phyloP scores from a whole-genome alignment of 768 basidiomycete genomes.

The Heimioporus sp. region DNA sequence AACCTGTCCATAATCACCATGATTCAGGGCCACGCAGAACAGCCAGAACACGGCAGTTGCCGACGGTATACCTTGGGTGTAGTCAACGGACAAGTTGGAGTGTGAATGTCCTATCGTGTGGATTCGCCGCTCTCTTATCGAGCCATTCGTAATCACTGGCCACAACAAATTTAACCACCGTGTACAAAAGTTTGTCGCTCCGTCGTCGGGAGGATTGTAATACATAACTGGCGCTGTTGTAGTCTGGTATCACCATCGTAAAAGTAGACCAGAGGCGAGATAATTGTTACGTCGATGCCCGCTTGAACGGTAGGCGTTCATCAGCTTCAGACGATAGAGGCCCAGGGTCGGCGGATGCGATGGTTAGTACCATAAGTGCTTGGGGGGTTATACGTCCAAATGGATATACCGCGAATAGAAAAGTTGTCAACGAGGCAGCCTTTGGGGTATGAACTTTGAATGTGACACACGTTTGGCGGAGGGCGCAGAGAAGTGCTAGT shows the following conservation, averaged over 20 bases:
- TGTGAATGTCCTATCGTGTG: not conserved
- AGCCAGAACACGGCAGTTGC: not conserved
- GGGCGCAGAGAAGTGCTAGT: constrained; percentile 27
- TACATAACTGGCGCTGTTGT: not conserved
- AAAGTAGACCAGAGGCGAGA: no score
- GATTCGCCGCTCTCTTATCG: not conserved
- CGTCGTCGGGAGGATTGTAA: no score
- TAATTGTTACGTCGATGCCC: not conserved
- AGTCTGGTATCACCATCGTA: no score
- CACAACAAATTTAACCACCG: not conserved
- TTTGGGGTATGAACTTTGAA: constrained; percentile 6
- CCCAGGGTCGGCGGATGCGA: not conserved
- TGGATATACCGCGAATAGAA: constrained; percentile 5
- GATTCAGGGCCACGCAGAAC: not conserved
- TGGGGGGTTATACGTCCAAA: constrained; percentile 4
- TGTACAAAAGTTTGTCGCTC: no score
- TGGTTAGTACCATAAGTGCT: constrained; percentile 3
- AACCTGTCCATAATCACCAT: constrained; percentile 1
- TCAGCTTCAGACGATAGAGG: no score
- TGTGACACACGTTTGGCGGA: constrained; percentile 8
- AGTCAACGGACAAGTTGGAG: not conserved
- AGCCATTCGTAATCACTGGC: not conserved
- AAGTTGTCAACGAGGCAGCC: constrained; percentile 7
- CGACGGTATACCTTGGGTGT: not conserved
- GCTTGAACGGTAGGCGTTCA: not conserved